Evolutionary conservation across 2,329 filamentous ascomycete species (phyloP).

Genomic region (Albifimbria verrucaria): DNA sequence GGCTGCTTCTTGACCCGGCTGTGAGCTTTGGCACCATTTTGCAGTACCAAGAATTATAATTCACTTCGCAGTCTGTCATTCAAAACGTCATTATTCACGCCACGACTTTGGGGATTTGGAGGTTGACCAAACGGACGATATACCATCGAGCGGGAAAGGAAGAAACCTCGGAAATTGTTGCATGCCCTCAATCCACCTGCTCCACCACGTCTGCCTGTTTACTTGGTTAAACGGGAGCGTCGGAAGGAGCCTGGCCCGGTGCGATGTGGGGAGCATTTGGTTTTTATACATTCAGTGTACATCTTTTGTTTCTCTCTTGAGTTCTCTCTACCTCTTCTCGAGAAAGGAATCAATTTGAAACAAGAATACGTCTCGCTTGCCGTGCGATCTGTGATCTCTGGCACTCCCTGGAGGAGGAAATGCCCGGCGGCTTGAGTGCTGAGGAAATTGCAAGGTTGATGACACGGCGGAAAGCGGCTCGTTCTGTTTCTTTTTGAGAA

Average conservation of each 20-base stretch:
- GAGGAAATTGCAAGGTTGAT: no score
- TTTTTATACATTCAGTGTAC: background rate
- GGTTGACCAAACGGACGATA: background rate
- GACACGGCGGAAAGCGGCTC: no score
- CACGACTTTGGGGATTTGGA: conserved; percentile 21
- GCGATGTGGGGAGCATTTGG: background rate
- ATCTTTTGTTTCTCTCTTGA: no score
- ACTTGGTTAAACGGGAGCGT: background rate
- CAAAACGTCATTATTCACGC: conserved; percentile 25
- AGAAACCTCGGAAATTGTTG: background rate
- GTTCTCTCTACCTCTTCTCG: no score
- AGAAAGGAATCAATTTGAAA: no score
- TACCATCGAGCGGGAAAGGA: background rate
- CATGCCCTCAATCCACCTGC: background rate
- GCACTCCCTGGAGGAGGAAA: no score
- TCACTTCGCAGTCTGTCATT: conserved; percentile 38
- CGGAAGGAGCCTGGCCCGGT: background rate
- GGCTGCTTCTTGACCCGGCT: conserved; percentile 3
- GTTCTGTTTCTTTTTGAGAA: no score
- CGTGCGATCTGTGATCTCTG: no score
- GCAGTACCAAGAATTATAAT: conserved; percentile 31
- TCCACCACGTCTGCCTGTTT: background rate
- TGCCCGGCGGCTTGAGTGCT: no score
- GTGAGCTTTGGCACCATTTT: conserved; percentile 10
- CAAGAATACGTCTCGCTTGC: no score